Percentiles rank a stretch among this genome's conserved stretches.
Conservation (phyloP, 148 eudicot genomes). For the Spergularia marina region DNA sequence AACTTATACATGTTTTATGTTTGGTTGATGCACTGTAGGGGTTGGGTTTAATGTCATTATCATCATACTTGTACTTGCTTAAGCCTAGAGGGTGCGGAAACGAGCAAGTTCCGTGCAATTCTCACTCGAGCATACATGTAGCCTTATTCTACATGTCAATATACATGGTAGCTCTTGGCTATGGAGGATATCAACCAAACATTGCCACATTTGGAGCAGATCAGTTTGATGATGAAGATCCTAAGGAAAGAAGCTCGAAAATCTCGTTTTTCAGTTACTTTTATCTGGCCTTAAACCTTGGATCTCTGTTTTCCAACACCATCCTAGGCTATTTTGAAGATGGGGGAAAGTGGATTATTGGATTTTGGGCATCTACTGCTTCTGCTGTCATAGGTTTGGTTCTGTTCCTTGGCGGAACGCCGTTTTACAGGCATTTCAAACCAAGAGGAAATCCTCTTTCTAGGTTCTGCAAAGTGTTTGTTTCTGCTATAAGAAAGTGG, state of each 20-base stretch:
- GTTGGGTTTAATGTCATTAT: constrained; percentile 48
- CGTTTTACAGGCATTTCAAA: constrained; percentile 55
- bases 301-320: constrained; percentile 71
- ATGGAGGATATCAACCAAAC: constrained; percentile 81
- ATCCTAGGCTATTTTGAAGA: constrained; percentile 66
- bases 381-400: constrained; percentile 44
- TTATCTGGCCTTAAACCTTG: constrained; percentile 72
- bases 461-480: constrained; percentile 58
- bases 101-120: constrained; percentile 40
- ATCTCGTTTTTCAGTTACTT: constrained; percentile 78
- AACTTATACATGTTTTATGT: neutral
- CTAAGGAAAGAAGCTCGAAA: constrained; percentile 55
- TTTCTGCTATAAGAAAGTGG: constrained; percentile 54
- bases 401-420: constrained; percentile 57
- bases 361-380: constrained; percentile 66
- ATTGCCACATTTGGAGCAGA: constrained; percentile 82
- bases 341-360: constrained; percentile 58
- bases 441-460: constrained; percentile 63
- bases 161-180: constrained; percentile 68
- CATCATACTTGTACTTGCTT: constrained; percentile 57
- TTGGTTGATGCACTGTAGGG: constrained; percentile 40
- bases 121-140: constrained; percentile 40
- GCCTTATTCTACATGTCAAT: constrained; percentile 54
- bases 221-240: constrained; percentile 66
- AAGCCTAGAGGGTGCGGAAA: constrained; percentile 66